Conservation (phyloP, 164 flowering plant genomes). For the Vitis rotundifolia region DNA sequence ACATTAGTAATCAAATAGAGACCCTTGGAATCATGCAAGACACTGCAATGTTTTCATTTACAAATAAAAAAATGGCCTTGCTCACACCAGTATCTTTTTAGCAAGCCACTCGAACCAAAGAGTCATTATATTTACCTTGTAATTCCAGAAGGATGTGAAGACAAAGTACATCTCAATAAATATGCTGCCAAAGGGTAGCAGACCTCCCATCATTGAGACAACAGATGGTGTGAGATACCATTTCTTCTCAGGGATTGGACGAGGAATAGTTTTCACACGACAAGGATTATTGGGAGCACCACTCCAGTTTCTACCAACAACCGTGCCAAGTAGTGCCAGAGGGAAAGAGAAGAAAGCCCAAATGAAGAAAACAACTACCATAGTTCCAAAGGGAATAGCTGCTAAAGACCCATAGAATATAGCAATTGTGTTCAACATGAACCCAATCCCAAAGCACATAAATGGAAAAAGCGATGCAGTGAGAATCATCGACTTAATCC, state of each 20-base stretch:
- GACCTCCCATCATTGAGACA: slow-evolving; percentile 96
- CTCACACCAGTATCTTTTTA: no score
- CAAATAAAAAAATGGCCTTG: no score
- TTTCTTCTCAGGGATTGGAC: slow-evolving; percentile 98
- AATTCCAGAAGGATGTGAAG: slow-evolving; percentile 99
- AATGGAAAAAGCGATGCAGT: slow-evolving; percentile 49
- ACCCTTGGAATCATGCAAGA: no score
- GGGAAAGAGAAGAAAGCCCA: slow-evolving; percentile 99
- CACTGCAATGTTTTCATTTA: no score
- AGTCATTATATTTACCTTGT: slow-evolving; percentile 63
- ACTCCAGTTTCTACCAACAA: slow-evolving; percentile 97
- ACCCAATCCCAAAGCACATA: slow-evolving; percentile 57
- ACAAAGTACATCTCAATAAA: slow-evolving; percentile 99
- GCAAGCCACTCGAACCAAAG: no score
- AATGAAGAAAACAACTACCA: slow-evolving; percentile 92
- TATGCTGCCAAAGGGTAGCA: slow-evolving; percentile 96
- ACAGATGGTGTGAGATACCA: slow-evolving; percentile 98
- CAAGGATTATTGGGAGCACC: slow-evolving; percentile 99
- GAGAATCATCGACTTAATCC: slow-evolving; percentile 98
- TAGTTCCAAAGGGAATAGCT: slow-evolving; percentile 98
- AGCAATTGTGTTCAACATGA: slow-evolving; percentile 86
- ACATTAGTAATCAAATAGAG: no score
- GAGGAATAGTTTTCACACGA: slow-evolving; percentile 98
- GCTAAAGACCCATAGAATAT: slow-evolving; percentile 98
- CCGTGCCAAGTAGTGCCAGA: slow-evolving; percentile 95